A percentile compares a stretch with the other conserved stretches of the same genome.
phyloP scores from a whole-genome alignment of 805 yeast genomes.

The Metschnikowia noctiluminum region DNA sequence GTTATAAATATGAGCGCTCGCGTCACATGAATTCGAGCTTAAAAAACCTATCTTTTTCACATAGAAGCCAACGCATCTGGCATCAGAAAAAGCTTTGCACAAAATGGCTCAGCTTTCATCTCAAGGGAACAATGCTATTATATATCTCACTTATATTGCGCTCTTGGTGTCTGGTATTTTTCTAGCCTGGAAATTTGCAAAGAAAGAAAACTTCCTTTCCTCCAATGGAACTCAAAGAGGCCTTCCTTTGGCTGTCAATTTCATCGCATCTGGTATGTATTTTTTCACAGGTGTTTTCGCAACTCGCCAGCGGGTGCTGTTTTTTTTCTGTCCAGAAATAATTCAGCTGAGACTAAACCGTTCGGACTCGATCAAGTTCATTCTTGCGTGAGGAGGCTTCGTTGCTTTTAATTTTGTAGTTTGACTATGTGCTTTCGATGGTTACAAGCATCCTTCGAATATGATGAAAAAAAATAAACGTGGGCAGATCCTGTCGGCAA shows the following conservation, averaged over 20 bases:
- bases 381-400: conserved; percentile 74
- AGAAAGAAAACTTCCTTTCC: conserved; percentile 58
- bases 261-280: conserved; percentile 80
- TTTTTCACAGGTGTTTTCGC: conserved; percentile 5
- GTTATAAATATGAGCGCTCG: background rate
- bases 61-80: background rate
- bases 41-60: background rate
- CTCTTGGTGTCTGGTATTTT: conserved; percentile 38
- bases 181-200: conserved; percentile 54
- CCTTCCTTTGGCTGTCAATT: conserved; percentile 78
- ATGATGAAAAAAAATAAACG: too few species aligned
- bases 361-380: conserved; percentile 76
- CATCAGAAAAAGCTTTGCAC: background rate
- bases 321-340: conserved; percentile 22
- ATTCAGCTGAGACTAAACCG: conserved; percentile 70
- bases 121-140: conserved; percentile 41
- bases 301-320: conserved; percentile 47
- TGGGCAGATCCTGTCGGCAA: too few species aligned
- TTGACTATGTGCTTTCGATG: too few species aligned
- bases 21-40: background rate
- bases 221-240: conserved; percentile 81
- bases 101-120: conserved; percentile 16
- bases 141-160: conserved; percentile 38
- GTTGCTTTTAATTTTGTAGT: conserved; percentile 12
- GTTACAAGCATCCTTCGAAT: too few species aligned